phyloP scores from a whole-genome alignment of 1,284 basidiomycete species.

The Pyrrhoderma noxium region DNA sequence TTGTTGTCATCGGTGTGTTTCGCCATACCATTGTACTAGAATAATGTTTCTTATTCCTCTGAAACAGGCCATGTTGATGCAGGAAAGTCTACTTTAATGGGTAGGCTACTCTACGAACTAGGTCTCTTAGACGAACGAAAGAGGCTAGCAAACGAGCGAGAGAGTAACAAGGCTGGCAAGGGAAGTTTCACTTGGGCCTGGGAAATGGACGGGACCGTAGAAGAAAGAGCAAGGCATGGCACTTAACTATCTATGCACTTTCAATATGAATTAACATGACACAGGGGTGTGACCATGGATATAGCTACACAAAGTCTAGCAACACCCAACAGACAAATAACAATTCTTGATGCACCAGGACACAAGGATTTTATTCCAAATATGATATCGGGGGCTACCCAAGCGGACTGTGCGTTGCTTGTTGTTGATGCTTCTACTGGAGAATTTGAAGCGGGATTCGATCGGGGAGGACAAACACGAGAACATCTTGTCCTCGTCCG shows the following conservation, averaged over 20 bases:
- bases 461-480: slow-evolving; percentile 91
- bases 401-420: slow-evolving; percentile 94
- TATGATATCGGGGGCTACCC: slow-evolving; percentile 97
- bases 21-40: background rate
- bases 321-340: slow-evolving; percentile 76
- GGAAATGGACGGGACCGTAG: slow-evolving; percentile 89
- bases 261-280: slow-evolving; percentile 9
- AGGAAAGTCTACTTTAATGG: slow-evolving; percentile 98
- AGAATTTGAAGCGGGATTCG: slow-evolving; percentile 95
- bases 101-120: slow-evolving; percentile 86
- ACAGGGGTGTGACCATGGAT: slow-evolving; percentile 95
- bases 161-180: slow-evolving; percentile 88
- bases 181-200: slow-evolving; percentile 97
- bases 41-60: slow-evolving; percentile 1
- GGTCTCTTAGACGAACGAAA: slow-evolving; percentile 85
- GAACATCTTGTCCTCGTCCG: slow-evolving; percentile 92
- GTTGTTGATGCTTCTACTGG: slow-evolving; percentile 89
- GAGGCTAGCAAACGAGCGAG: slow-evolving; percentile 79
- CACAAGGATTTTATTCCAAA: slow-evolving; percentile 98
- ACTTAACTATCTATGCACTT: background rate
- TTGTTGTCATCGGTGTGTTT: slow-evolving; percentile 86
- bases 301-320: slow-evolving; percentile 81
- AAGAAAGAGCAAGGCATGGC: slow-evolving; percentile 84
- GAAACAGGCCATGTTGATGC: slow-evolving; percentile 93
- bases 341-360: slow-evolving; percentile 92